phyloP scores from a whole-genome alignment of 116 monocot genomes.

The Cymodocea nodosa region DNA sequence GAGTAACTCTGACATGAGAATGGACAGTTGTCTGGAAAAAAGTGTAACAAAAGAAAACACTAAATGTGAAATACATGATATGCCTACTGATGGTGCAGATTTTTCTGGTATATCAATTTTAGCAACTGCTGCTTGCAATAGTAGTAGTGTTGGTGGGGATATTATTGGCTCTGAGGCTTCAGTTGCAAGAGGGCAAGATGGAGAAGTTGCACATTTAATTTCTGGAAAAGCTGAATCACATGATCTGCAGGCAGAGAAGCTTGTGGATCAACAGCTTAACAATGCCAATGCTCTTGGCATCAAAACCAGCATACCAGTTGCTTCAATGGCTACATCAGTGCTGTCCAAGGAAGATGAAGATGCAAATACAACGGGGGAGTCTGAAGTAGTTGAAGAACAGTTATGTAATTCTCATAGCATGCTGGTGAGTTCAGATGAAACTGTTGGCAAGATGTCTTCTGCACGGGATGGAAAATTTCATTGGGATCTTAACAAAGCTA shows the following conservation, averaged over 20 bases:
- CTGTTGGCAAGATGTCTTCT: background rate
- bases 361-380: background rate
- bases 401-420: constrained; percentile 6
- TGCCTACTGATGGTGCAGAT: constrained; percentile 27
- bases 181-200: background rate
- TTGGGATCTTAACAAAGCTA: constrained; percentile 83
- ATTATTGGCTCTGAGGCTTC: constrained; percentile 11
- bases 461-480: constrained; percentile 42
- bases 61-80: constrained; percentile 7
- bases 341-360: constrained; percentile 1
- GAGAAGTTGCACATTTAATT: constrained; percentile 1
- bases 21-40: background rate
- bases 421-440: constrained; percentile 7
- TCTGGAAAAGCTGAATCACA: constrained; percentile 4
- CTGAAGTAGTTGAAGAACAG: constrained; percentile 9
- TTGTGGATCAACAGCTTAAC: background rate
- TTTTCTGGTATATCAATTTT: constrained; percentile 81
- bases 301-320: constrained; percentile 3
- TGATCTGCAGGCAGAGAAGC: constrained; percentile 1
- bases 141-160: constrained; percentile 24
- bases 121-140: constrained; percentile 69
- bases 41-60: constrained; percentile 2
- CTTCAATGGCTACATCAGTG: background rate
- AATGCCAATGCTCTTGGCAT: background rate
- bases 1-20: background rate